Evolutionary conservation across 495 filamentous ascomycete species (phyloP), one percentile per base, ranked within the genome.

Genomic region (Aspergillus biplanus): DNA sequence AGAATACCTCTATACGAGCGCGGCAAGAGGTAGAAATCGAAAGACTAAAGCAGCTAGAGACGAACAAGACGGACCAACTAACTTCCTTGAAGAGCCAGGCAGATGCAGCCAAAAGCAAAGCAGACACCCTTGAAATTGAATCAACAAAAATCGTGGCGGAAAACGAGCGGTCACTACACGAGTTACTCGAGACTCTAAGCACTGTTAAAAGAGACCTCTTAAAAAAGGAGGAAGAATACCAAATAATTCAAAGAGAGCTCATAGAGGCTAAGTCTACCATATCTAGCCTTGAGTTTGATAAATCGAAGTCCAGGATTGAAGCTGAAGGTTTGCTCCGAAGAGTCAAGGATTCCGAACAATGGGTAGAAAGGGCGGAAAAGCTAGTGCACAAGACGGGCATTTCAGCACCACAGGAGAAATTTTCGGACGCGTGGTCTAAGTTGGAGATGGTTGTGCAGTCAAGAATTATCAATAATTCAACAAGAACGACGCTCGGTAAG

Each of bases 321-420:
- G 68, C 71, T 16, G 46, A 69, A 50, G 53, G 56, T 6, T 61
- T 76, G 3, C 66, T 69, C 59, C 63, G 62, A 21, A 64, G 69
- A 44, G 70, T 74, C 5, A 70, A 74, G 39, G 72, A 68, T 33
- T 71, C 70, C 11, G 73, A 76, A 54, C 12, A 52, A 9, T 68
- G 65, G 66, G 54, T 66, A 52, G 69, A 58, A 33, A 69, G 52
- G 13, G 69, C 72, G 16, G 66, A 60, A 54, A 65, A 71, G 11
- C 58, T 56, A 5, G 46, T 74, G 7, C 21, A 52, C 15, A 65
- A 59, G 9, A 37, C 66, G 13, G 53, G 59, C 15, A 55, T 66
- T 7, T 34, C 59, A 6, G 47, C 33, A 7, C 15, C 67, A 7
- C 54, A 67, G 0, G 65, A 69, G 18, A 39, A 67, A 13, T 61